Percentiles rank a stretch among this genome's conserved stretches.
Conservation (phyloP, 2,329 filamentous ascomycete species). For the Fusarium udum region DNA sequence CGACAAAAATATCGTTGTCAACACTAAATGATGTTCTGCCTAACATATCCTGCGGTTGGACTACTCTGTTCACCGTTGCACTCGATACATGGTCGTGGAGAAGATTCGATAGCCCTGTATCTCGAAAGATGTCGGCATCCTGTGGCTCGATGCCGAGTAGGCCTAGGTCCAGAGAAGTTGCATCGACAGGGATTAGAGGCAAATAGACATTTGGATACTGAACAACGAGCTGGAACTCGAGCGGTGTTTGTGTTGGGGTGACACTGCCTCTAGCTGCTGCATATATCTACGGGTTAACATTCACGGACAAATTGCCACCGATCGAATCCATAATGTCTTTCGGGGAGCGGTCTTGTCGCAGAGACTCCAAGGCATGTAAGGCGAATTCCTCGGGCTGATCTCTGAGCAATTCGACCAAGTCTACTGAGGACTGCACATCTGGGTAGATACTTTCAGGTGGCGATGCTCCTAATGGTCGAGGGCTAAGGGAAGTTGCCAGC, state of each 20-base stretch:
- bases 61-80: rapidly evolving
- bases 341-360: not conserved
- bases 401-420: not conserved
- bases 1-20: not conserved
- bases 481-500: not conserved
- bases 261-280: not conserved
- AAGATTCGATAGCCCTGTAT: not conserved
- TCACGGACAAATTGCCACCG: not conserved
- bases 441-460: rapidly evolving
- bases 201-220: not conserved
- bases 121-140: too few relatives aligned
- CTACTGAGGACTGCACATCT: not conserved
- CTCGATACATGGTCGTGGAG: rapidly evolving
- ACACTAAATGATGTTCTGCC: rapidly evolving
- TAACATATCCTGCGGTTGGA: not conserved
- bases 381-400: rapidly evolving
- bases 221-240: not conserved
- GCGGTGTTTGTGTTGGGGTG: not conserved
- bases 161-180: not conserved
- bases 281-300: not conserved
- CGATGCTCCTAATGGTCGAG: not conserved
- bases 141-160: too few relatives aligned
- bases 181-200: rapidly evolving
- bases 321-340: rapidly evolving
- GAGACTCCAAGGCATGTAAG: not conserved